Evolutionary conservation across 2,329 filamentous ascomycete genomes (phyloP), one percentile per base, ranked within the genome.

Genomic region (Ploettnerulaceae sp.): DNA sequence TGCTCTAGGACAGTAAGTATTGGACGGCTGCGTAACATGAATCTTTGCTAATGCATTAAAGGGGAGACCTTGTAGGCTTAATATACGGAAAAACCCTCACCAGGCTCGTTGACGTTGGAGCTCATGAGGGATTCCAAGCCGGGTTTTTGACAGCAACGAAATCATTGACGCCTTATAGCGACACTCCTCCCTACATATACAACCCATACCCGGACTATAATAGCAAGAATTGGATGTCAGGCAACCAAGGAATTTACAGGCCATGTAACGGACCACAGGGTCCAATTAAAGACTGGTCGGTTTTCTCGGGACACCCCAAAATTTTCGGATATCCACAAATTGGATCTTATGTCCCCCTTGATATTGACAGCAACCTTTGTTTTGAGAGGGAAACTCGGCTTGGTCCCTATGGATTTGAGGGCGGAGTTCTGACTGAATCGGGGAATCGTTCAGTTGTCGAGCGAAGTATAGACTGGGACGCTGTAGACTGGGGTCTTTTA

Each of bases 181-280:
- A 66, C 9, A 67, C 74, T 33, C 66, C 70, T 39, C 75, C 79
- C 1, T 69, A 77, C 45, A 69, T 75, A 15, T 88, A 86, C 65
- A 74, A 82, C 48, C 86, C 86, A 0, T 89, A 89, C 53, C 84
- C 85, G 0, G 69, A 77, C 12, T 87, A 89, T 67, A 84, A 86
- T 58, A 75, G 73, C 40, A 67, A 70, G 3, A 65, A 70, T 11
- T 89, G 82, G 82, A 75, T 71, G 57, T 66, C 68, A 37, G 63
- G 67, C 22, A 75, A 75, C 53, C 71, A 74, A 37, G 83, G 81
- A 12, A 64, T 73, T 44, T 79, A 83, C 57, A 72, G 79, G 5
- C 66, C 81, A 2, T 90, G 86, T 62, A 68, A 77, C 40, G 84
- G 84, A 1, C 79, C 84, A 1, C 63, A 71, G 44, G 71, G 71